Percentiles rank a stretch among this genome's conserved stretches.
phyloP scores from a whole-genome alignment of 1,284 basidiomycete species.

The Cutaneotrichosporon arboriforme region DNA sequence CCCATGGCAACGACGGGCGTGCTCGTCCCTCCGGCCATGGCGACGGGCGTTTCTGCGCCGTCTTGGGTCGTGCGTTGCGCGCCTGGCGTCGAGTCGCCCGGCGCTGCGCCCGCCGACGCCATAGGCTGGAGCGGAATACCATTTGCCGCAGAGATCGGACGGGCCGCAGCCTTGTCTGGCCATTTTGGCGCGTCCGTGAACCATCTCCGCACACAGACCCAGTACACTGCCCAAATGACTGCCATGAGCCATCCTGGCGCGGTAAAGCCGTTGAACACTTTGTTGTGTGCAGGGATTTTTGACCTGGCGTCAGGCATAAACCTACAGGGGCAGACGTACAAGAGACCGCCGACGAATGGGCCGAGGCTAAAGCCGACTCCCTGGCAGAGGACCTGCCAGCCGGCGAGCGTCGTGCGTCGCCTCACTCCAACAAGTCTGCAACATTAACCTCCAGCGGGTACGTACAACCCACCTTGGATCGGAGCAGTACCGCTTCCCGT shows the following conservation, averaged over 20 bases:
- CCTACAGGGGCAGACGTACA: neutral
- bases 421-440: constrained; percentile 5
- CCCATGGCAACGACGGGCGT: no score
- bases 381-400: constrained; percentile 11
- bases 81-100: no score
- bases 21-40: no score
- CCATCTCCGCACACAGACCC: neutral
- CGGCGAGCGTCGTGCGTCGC: constrained; percentile 7
- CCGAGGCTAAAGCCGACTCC: constrained; percentile 8
- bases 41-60: no score
- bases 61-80: no score
- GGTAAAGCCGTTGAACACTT: constrained; percentile 9
- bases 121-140: neutral
- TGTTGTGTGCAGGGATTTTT: constrained; percentile 2
- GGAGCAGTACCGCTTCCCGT: constrained; percentile 11
- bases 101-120: neutral
- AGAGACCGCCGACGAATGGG: constrained; percentile 9
- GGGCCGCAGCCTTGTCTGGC: neutral
- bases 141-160: neutral
- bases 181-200: constrained; percentile 2
- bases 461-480: constrained; percentile 5
- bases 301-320: neutral
- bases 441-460: neutral
- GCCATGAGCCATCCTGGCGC: constrained; percentile 11
- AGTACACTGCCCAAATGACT: constrained; percentile 2